These are phyloP conservation scores for Musa acuminata DNA, from an alignment of 176 grass and related monocot genomes.

Conservation along the genomic window DNA sequence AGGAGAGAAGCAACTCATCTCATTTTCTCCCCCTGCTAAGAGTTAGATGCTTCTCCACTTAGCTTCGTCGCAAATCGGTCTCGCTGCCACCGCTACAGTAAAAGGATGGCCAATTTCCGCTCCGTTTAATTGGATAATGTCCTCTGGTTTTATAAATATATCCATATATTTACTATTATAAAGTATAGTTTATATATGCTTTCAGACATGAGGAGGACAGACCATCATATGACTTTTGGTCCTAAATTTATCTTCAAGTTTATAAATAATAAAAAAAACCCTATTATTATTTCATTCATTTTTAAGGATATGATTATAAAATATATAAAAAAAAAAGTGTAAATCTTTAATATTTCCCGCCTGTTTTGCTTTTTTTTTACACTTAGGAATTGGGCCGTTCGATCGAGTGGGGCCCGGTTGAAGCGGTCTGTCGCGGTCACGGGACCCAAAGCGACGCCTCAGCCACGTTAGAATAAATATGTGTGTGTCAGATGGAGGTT, in stretches of 20 bases:
- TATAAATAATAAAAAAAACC: no score
- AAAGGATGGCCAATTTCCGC: background rate
- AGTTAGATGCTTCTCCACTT: background rate
- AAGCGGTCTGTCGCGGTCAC: no score
- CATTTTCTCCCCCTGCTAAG: background rate
- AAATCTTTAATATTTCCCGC: background rate
- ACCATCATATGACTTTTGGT: no score
- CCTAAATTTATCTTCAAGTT: no score
- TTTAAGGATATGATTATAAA: no score
- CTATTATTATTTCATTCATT: no score
- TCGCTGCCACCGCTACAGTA: background rate
- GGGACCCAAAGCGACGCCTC: background rate
- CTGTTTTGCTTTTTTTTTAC: background rate
- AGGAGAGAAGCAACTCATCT: background rate
- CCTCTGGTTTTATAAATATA: no score
- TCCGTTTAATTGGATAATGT: background rate
- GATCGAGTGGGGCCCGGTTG: background rate
- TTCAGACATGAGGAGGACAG: no score
- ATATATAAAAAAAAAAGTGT: no score
- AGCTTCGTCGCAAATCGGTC: background rate
- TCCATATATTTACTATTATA: no score
- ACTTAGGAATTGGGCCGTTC: background rate
- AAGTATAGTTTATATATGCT: no score
- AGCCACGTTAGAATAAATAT: background rate
- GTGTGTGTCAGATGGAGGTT: background rate